Evolutionary conservation across 345 rosid genomes (phyloP), one percentile per base, ranked within the genome.

Genomic region (Gossypium sturtianum): DNA sequence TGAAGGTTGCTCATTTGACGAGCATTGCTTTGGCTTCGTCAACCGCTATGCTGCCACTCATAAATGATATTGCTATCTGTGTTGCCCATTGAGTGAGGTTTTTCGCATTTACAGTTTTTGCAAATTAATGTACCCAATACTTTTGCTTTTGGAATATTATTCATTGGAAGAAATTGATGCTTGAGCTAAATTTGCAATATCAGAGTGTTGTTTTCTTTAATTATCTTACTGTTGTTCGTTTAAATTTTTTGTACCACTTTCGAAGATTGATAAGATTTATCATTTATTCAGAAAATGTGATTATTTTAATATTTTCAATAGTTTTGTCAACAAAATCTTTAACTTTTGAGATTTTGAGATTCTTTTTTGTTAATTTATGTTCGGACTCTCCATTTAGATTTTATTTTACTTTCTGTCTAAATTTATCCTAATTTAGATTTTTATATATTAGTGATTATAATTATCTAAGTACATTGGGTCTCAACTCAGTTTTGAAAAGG

Each of bases 21-120:
- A 72, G 75, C 44, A 17, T 72, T 47, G 57, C 56, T 59, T 47
- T 72, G 75, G 66, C 66, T 20, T 72, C 3, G 56, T 72, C 16
- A 72, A 72, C 44, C 22, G 43, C 44, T 72, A 22, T 16, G 75
- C 65, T 17, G 44, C 72, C 23, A 27, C 58, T 51, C 58, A 25
- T 27, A 48, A 68, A 12, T 68, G 22, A 23, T 17, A 20, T 16
- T 17, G n/a, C 17, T 5, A 19, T 20, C 0, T 34, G n/a, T 7
- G 9, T 13, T 11, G 7, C 17, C 2, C 1, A 9, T 29, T 34
- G 41, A 65, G 25, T 20, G 38, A 23, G 38, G n/a, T 47, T 22
- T 47, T 47, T 34, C 1, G 71, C 71, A n/a, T 45, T 44, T 44
- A 19, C 27, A 5, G 52, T 65, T 22, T 65, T n/a, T 61, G 20